phyloP scores from a whole-genome alignment of 495 filamentous ascomycete species.

The Penicillium silybi region DNA sequence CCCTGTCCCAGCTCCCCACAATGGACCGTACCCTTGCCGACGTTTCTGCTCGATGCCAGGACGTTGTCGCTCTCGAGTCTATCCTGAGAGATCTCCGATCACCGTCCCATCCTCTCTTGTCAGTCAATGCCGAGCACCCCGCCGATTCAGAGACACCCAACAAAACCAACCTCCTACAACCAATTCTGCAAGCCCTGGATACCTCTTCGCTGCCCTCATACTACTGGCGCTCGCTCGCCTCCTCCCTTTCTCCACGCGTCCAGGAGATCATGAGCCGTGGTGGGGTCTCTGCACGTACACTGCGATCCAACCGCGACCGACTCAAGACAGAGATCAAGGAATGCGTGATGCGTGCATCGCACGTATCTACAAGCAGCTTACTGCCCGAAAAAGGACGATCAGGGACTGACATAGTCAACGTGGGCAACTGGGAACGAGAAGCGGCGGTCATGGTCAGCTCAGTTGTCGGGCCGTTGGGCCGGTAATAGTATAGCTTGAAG shows the following conservation, averaged over 20 bases:
- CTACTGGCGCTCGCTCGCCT: constrained; percentile 86
- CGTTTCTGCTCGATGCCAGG: constrained; percentile 80
- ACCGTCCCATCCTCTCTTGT: constrained; percentile 60
- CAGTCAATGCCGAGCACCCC: constrained; percentile 9
- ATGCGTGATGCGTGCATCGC: constrained; percentile 72
- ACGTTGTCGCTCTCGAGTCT: constrained; percentile 79
- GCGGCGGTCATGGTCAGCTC: constrained; percentile 92
- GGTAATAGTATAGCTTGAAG: constrained; percentile 20
- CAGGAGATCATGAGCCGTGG: constrained; percentile 79
- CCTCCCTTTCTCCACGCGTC: constrained; percentile 69
- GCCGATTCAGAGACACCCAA: constrained; percentile 6
- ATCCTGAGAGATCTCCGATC: constrained; percentile 65
- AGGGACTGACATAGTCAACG: constrained; percentile 32
- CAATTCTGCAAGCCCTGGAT: constrained; percentile 74
- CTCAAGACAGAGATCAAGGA: constrained; percentile 75
- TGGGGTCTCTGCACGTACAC: constrained; percentile 74
- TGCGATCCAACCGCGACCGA: constrained; percentile 69
- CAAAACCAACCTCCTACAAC: constrained; percentile 61
- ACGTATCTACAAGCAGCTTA: constrained; percentile 51
- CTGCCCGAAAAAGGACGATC: constrained; percentile 41
- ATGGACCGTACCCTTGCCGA: constrained; percentile 81
- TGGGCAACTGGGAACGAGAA: constrained; percentile 78
- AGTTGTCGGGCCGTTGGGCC: constrained; percentile 52
- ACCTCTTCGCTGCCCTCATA: constrained; percentile 82
- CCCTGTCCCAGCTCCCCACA: constrained; percentile 73